Conservation (phyloP, 495 filamentous ascomycete genomes). For the Aspergillus mulundensis region DNA sequence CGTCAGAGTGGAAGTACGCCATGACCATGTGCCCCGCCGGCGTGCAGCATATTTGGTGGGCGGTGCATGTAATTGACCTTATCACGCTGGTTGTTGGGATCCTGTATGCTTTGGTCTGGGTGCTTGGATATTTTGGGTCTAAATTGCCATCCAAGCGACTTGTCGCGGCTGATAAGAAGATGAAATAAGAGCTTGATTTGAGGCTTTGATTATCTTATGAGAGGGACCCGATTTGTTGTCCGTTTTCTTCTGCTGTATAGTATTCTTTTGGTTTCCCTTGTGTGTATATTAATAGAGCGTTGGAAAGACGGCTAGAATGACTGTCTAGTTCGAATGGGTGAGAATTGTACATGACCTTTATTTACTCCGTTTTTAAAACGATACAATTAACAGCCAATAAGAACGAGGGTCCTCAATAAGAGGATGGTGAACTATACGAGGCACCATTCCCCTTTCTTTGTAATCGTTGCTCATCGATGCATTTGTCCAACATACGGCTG, state of each 20-base stretch:
- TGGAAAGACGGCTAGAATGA: neutral
- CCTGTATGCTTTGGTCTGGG: slow-evolving; percentile 12
- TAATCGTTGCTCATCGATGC: no score
- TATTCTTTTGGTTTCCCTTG: neutral
- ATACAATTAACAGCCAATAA: no score
- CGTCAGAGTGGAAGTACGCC: slow-evolving; percentile 71
- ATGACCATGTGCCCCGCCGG: slow-evolving; percentile 74
- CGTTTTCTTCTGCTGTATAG: neutral
- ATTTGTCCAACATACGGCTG: no score
- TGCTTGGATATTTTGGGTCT: neutral
- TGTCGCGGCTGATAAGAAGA: slow-evolving; percentile 1
- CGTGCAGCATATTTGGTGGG: slow-evolving; percentile 92
- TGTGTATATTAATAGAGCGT: neutral
- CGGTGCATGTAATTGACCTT: slow-evolving; percentile 68
- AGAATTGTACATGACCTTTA: no score
- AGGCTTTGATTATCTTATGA: neutral
- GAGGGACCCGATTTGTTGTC: neutral
- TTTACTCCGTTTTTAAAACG: no score
- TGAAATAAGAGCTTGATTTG: neutral
- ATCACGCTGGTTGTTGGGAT: slow-evolving; percentile 37
- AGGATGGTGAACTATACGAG: no score
- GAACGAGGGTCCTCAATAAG: no score
- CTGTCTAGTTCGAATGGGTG: no score
- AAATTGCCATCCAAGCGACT: neutral
- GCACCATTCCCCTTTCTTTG: no score